Evolutionary conservation across 495 filamentous ascomycete species (phyloP).

Genomic region (Penicillium antarcticum): DNA sequence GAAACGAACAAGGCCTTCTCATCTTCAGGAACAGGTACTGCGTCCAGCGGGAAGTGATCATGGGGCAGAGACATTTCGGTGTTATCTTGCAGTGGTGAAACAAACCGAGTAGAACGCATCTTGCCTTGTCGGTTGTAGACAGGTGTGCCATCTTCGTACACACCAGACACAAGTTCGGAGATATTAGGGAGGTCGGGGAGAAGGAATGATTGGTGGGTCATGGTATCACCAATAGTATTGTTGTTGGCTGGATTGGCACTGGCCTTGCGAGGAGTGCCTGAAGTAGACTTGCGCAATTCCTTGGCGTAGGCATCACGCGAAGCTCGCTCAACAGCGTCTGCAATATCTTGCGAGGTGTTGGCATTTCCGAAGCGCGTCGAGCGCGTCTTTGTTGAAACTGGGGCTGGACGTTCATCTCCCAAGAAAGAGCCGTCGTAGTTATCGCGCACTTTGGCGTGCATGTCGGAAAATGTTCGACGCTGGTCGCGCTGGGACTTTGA

Average conservation of each 20-base stretch:
- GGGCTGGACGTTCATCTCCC: conserved; percentile 50
- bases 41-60: conserved; percentile 52
- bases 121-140: conserved; percentile 53
- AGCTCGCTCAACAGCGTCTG: conserved; percentile 42
- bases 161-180: conserved; percentile 67
- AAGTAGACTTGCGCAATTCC: conserved; percentile 27
- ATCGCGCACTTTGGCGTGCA: conserved; percentile 54
- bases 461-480: conserved; percentile 46
- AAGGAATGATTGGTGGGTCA: conserved; percentile 57
- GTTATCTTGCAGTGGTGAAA: conserved; percentile 41
- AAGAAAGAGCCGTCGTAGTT: conserved; percentile 53
- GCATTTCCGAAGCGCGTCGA: conserved; percentile 54
- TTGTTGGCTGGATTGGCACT: conserved; percentile 15
- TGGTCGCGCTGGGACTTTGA: conserved; percentile 34
- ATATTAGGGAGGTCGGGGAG: conserved; percentile 68
- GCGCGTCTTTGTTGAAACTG: conserved; percentile 41
- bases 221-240: conserved; percentile 34
- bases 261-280: conserved; percentile 22
- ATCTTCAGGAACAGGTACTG: conserved; percentile 64
- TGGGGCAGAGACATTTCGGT: conserved; percentile 38
- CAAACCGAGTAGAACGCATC: conserved; percentile 54
- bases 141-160: conserved; percentile 63
- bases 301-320: conserved; percentile 39
- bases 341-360: conserved; percentile 45
- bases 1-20: conserved; percentile 69